Conservation (phyloP, 768 basidiomycete species). For the Termitomyces sp. region DNA sequence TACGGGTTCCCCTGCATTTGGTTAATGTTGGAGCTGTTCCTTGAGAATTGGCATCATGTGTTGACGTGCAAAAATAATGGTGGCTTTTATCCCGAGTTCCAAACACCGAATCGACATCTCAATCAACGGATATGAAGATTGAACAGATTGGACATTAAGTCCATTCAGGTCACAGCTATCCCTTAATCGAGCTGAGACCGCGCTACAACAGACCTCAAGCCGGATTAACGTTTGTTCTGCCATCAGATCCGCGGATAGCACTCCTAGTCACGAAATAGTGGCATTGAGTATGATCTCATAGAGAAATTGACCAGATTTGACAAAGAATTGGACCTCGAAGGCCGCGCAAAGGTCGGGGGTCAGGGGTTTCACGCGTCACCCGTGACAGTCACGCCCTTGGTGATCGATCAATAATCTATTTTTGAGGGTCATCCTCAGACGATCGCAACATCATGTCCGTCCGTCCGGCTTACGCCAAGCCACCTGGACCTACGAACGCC, state of each 20-base stretch:
- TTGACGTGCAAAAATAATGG: background rate
- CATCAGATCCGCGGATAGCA: too few species aligned
- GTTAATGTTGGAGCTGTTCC: background rate
- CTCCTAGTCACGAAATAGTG: background rate
- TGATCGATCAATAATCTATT: constrained; percentile 1
- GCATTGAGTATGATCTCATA: background rate
- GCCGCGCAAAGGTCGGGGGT: background rate
- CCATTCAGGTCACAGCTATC: background rate
- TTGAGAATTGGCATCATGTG: background rate
- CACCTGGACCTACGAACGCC: background rate
- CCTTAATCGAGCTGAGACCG: background rate
- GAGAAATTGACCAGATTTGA: background rate
- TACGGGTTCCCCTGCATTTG: background rate
- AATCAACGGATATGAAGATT: background rate
- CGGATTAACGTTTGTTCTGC: background rate
- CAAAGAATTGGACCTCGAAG: background rate
- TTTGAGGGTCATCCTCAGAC: background rate
- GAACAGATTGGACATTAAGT: background rate
- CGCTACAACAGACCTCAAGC: background rate
- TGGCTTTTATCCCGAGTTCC: background rate
- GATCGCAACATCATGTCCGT: background rate
- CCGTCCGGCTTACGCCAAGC: background rate
- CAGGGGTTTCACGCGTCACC: background rate
- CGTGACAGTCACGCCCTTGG: background rate
- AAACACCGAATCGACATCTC: background rate